Evolutionary conservation across 2,329 filamentous ascomycete species (phyloP).

Genomic region (Fonsecaea nubica): DNA sequence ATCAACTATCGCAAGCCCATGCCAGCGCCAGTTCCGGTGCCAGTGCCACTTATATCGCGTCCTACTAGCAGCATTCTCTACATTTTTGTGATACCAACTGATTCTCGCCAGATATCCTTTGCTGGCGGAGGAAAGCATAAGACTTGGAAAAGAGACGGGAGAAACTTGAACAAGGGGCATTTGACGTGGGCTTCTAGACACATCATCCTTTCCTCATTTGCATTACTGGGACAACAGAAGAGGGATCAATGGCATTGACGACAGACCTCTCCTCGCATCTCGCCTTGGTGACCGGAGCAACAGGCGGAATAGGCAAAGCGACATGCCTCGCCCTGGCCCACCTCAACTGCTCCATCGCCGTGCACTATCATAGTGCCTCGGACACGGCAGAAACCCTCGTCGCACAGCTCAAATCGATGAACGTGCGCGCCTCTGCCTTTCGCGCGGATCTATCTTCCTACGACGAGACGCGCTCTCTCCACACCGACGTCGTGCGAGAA

Average conservation of each 20-base stretch:
- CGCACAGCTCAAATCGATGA: slow-evolving; percentile 41
- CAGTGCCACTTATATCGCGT: too few relatives aligned
- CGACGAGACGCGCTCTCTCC: slow-evolving; percentile 45
- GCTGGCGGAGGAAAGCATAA: too few relatives aligned
- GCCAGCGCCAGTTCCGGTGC: too few relatives aligned
- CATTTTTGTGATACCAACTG: too few relatives aligned
- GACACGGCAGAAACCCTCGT: slow-evolving; percentile 44
- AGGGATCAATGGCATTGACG: slow-evolving; percentile 26
- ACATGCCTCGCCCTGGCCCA: slow-evolving; percentile 50
- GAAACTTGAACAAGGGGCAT: too few relatives aligned
- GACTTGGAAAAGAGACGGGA: too few relatives aligned
- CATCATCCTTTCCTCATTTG: too few relatives aligned
- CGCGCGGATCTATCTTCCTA: slow-evolving; percentile 49
- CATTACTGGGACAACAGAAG: too few relatives aligned
- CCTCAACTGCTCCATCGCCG: slow-evolving; percentile 52
- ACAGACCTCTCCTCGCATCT: slow-evolving; percentile 36
- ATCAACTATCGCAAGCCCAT: too few relatives aligned
- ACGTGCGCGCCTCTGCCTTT: slow-evolving; percentile 44
- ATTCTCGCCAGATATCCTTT: too few relatives aligned
- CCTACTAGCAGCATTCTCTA: too few relatives aligned
- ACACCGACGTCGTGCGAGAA: slow-evolving; percentile 44
- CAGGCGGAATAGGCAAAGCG: slow-evolving; percentile 54
- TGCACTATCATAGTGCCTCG: slow-evolving; percentile 51
- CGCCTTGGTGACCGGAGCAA: slow-evolving; percentile 52
- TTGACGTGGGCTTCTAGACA: too few relatives aligned